Evolutionary conservation across 192 early-diverging fungal genomes (phyloP).

Genomic region (Phycomyces blakesleeanus): DNA sequence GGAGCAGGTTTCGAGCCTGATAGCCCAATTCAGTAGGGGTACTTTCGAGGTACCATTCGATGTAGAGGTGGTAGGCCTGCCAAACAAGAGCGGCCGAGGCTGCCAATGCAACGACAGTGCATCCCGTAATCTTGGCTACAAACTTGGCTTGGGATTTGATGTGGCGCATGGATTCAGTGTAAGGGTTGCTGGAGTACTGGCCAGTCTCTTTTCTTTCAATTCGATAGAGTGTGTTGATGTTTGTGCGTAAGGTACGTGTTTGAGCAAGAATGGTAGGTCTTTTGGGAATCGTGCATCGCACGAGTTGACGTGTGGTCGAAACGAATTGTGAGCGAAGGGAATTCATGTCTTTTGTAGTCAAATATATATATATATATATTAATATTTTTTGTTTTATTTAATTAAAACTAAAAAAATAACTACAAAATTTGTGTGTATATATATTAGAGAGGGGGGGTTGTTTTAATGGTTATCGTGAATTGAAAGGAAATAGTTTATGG

Average conservation of each 20-base stretch:
- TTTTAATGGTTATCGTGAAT: no score
- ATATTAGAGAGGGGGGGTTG: no score
- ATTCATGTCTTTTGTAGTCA: not conserved
- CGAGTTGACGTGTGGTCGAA: not conserved
- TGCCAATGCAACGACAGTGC: conserved; percentile 31
- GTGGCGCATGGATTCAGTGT: conserved; percentile 14
- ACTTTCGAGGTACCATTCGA: conserved; percentile 45
- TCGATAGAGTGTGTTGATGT: not conserved
- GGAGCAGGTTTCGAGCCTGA: conserved; percentile 40
- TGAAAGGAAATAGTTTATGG: no score
- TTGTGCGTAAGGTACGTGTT: not conserved
- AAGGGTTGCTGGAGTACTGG: conserved; percentile 24
- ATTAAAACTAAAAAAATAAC: no score
- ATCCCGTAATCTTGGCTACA: conserved; percentile 22
- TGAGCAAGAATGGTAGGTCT: not conserved
- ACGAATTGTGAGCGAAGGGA: not conserved
- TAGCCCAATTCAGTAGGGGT: conserved; percentile 39
- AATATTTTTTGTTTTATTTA: no score
- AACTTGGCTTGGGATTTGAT: conserved; percentile 23
- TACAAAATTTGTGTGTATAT: no score
- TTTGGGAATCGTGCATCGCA: not conserved
- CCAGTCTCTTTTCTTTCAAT: not conserved
- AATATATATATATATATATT: not conserved
- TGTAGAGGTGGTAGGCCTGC: conserved; percentile 47
- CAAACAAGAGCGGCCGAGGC: conserved; percentile 33